phyloP scores from a whole-genome alignment of 345 rosid species.

The Orychophragmus violaceus region DNA sequence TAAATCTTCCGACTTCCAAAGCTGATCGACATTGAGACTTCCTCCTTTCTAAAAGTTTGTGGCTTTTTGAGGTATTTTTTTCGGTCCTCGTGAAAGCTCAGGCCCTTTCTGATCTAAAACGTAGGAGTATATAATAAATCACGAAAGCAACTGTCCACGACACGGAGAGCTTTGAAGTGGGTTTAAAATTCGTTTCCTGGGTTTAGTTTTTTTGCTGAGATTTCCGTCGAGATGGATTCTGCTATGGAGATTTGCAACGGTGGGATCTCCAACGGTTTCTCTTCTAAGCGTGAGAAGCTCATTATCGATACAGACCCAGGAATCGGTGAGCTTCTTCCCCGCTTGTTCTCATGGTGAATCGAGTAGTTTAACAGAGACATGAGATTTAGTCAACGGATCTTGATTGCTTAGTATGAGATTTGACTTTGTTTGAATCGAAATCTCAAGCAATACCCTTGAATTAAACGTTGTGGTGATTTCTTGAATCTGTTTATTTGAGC shows the following conservation, averaged over 20 bases:
- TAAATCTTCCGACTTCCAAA: neutral
- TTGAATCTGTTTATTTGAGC: neutral
- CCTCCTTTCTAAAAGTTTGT: neutral
- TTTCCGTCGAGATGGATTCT: constrained; percentile 25
- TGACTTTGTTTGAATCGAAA: neutral
- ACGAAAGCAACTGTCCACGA: neutral
- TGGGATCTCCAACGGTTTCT: constrained; percentile 26
- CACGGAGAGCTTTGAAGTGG: neutral
- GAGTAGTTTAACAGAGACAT: neutral
- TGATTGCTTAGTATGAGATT: neutral
- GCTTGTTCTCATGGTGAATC: neutral
- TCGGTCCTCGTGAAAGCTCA: neutral
- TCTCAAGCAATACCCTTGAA: neutral
- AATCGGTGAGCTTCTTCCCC: constrained; percentile 54
- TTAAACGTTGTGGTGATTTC: neutral
- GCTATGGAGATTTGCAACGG: constrained; percentile 22
- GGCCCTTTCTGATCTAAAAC: constrained; percentile 16
- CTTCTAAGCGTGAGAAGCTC: constrained; percentile 49
- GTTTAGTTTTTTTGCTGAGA: neutral
- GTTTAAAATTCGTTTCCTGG: neutral
- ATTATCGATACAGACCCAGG: constrained; percentile 98
- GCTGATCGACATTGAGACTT: neutral
- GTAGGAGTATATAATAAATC: neutral
- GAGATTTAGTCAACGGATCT: neutral
- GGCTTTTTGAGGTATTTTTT: neutral